A percentile compares a stretch with the other conserved stretches of the same genome.
phyloP scores from a whole-genome alignment of 2,329 filamentous ascomycete species.

The Lachnellula cervina region DNA sequence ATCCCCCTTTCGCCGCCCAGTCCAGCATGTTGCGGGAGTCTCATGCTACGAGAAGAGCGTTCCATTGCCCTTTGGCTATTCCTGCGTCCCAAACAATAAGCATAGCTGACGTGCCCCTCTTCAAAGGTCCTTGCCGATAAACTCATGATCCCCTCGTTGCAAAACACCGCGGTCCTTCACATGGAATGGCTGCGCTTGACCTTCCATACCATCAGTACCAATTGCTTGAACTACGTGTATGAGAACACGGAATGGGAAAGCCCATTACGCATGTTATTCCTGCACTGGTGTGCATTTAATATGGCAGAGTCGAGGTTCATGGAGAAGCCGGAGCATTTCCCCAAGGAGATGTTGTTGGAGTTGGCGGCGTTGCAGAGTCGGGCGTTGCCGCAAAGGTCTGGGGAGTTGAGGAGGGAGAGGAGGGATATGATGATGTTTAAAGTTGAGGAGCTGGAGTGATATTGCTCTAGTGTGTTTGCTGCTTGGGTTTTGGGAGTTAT shows the following conservation, averaged over 20 bases:
- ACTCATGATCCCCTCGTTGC: constrained; percentile 5
- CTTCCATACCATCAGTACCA: neutral
- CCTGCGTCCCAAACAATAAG: too few relatives aligned
- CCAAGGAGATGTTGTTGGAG: neutral
- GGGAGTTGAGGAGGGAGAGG: neutral
- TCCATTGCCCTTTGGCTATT: too few relatives aligned
- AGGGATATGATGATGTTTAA: neutral
- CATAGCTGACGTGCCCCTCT: too few relatives aligned
- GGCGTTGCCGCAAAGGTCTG: neutral
- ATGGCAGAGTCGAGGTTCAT: neutral
- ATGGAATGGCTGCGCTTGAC: neutral
- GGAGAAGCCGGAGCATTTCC: neutral
- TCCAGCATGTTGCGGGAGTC: too few relatives aligned
- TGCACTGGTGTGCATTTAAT: neutral
- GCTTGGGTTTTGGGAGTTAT: too few relatives aligned
- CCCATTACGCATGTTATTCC: neutral
- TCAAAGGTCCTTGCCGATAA: constrained; percentile 1
- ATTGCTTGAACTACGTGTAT: neutral
- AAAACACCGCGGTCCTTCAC: constrained; percentile 4
- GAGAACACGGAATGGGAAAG: neutral
- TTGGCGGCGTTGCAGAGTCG: neutral
- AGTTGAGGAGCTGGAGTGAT: neutral
- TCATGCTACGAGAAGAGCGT: too few relatives aligned
- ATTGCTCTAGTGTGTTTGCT: too few relatives aligned
- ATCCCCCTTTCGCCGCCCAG: too few relatives aligned